Evolutionary conservation across 75 land plant genomes (phyloP), one percentile per base, ranked within the genome.

Genomic region (Pseudotsuga menziesii): DNA sequence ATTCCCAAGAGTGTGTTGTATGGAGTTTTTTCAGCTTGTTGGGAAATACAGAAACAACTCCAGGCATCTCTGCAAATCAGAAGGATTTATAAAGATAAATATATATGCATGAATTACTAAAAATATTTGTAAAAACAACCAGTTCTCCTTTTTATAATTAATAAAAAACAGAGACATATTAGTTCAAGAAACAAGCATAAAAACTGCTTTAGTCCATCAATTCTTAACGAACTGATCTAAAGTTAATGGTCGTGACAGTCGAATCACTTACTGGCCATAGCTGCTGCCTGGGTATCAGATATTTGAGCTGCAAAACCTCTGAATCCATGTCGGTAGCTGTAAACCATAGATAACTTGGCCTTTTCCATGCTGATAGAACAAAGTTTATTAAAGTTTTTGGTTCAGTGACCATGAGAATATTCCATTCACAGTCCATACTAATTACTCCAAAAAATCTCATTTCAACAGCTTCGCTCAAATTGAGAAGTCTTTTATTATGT

Each of bases 1-100:
- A 95, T 78, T 92, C 89, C 98, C 98, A 94, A 48, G 98, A 92
- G 75, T 83, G 95, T 56, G 98, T 94, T 4, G 98, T 94, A 73
- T 92, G 95, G n/a, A 92, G 79, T 17, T 73, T 77, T 39, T 85
- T 88, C 39, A 80, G 87, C 64, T 27, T 41, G 75, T 87, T 94
- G n/a, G 91, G 93, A 76, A 94, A 90, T 11, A 90, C 95, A 6
- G 95, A 92, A 23, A 94, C 86, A 25, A 94, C 95, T 0, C 86
- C 98, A 5, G 87, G 82, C 89, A 89, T 94, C 64, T 83, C 97
- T 94, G 93, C 84, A 75, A n/a, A 59, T 54, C 23, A 36, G 22
- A 62, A 19, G 55, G 11, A 58, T 23, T 3, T 12, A 79, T 39
- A 73, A 20, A 39, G 13, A 60, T 59, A 17, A n/a, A 59, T 4